Conservation (phyloP, 345 rosid species). For the Gynandropsis gynandra region DNA sequence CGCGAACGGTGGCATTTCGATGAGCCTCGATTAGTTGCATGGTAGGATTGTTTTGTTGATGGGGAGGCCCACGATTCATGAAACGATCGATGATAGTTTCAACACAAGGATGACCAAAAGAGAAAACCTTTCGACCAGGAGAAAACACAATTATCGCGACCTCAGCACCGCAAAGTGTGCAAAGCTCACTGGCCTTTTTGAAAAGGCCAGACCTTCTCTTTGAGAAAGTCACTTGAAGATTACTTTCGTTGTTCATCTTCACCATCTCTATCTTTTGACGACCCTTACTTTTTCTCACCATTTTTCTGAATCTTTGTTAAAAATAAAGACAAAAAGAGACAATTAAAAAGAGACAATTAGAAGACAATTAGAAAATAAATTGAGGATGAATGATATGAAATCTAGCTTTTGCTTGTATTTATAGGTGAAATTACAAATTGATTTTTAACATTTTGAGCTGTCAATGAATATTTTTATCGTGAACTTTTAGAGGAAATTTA, state of each 20-base stretch:
- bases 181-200: constrained; percentile 25
- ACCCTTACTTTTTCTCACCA: constrained; percentile 34
- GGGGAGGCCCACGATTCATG: constrained; percentile 17
- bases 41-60: constrained; percentile 1
- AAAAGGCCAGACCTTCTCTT: constrained; percentile 26
- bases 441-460: constrained; percentile 1
- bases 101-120: constrained; percentile 54
- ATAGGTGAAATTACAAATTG: constrained; percentile 4
- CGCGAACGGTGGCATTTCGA: constrained; percentile 31
- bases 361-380: not conserved
- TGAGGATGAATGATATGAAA: not conserved
- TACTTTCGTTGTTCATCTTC: constrained; percentile 20
- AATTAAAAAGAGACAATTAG: too few species aligned
- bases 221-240: constrained; percentile 23
- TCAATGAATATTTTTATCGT: not conserved
- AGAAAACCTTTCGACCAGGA: constrained; percentile 34
- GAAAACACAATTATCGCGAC: constrained; percentile 21
- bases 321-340: not conserved
- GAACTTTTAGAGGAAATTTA: not conserved
- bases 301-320: not conserved
- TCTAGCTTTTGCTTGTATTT: constrained; percentile 1
- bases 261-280: constrained; percentile 21
- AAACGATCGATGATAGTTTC: constrained; percentile 29
- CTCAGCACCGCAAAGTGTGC: constrained; percentile 19
- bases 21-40: constrained; percentile 28